Percentiles rank a stretch among this genome's conserved stretches.
These are phyloP conservation scores for Psidium guajava DNA, from an alignment of 345 rosid species.

Conservation along the genomic window DNA sequence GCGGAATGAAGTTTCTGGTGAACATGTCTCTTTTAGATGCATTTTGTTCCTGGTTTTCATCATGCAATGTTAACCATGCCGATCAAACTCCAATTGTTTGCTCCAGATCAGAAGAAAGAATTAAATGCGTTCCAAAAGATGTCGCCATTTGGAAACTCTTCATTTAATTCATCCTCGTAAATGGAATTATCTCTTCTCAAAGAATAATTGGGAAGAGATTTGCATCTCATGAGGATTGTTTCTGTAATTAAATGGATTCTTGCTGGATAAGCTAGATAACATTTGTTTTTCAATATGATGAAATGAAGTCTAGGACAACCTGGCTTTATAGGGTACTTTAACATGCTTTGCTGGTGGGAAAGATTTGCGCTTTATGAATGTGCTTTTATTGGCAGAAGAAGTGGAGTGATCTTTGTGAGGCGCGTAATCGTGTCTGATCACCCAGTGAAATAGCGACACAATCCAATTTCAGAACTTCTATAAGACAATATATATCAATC, in stretches of 20 bases:
- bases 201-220: neutral
- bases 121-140: neutral
- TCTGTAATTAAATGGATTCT: neutral
- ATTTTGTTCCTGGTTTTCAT: neutral
- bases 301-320: neutral
- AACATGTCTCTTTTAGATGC: neutral
- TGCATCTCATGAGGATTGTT: neutral
- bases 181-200: neutral
- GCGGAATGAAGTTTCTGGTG: neutral
- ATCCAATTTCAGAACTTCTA: neutral
- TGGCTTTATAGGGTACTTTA: neutral
- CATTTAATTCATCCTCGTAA: neutral
- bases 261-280: neutral
- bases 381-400: neutral
- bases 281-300: neutral
- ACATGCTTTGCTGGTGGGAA: neutral
- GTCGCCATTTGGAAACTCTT: neutral
- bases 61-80: neutral
- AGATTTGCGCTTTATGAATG: neutral
- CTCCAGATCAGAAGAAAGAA: neutral
- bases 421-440: neutral
- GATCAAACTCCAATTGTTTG: neutral
- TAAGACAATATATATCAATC: neutral
- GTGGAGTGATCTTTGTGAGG: neutral
- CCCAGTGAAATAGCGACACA: neutral